Base-by-base conservation (phyloP, 208 protist species). In the Paratrypanosoma confusum region DNA sequence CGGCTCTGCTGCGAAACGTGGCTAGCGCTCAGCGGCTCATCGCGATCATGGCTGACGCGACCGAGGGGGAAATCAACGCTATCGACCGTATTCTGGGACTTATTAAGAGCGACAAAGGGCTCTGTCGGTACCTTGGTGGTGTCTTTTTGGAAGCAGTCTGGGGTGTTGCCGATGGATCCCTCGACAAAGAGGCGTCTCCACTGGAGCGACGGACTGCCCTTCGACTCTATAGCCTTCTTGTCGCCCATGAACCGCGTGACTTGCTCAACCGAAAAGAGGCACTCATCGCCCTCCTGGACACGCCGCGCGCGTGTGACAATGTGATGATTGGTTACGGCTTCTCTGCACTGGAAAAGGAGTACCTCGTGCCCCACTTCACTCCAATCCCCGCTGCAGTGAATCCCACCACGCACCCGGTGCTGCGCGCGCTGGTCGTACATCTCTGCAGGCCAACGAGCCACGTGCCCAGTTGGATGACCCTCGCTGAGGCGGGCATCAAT, bases 121-220 rank as follows among this genome's bases (percentile, higher is more conserved):
- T 70, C 17, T 78, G 65, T 21, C 60, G 81, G 2, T 49, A 74
- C 18, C 40, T 85, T 17, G 81, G 72, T 25, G 61, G 59, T 21
- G 59, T 69, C 41, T 92, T 92, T 52, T 65, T 92, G 16, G 84
- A 93, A 36, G 69, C 84, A 11, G 39, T 93, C 1, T 93, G 84
- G 81, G 67, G 75, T 21, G 81, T 90, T 23, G 80, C 75, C 20
- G 77, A 89, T 32, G 84, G 84, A 23, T 65, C 76, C 13, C 49
- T 82, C 8, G 75, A 84, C 51, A 39, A 56, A 10, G 60, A 72
- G 22, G 63, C 59, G 4, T 58, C 57, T 50, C 43, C n/a, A 31
- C 70, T 29, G 53, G 78, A 92, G 38, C 68, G 74, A 16, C 76
- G 84, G 2, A 78, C 72, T 17, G 84, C 84, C n/a, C 87, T 90